Conservation (phyloP, 257 asterid genomes). For the Rhazya stricta region DNA sequence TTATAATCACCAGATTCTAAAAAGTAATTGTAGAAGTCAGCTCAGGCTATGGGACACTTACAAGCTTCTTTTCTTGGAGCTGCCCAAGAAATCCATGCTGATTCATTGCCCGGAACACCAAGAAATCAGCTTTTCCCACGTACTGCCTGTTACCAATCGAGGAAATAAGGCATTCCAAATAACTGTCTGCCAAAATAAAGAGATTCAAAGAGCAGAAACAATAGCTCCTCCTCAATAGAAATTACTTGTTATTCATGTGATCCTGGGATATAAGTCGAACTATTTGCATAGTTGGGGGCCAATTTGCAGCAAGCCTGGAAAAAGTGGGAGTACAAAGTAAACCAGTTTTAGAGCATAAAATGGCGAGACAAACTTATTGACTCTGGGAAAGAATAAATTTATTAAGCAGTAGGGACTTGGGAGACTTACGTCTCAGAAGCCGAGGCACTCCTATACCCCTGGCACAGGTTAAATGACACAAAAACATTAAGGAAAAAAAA, state of each 20-base stretch:
- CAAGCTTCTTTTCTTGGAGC: constrained; percentile 89
- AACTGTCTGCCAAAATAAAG: constrained; percentile 6
- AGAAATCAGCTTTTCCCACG: constrained; percentile 77
- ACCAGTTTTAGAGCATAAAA: not conserved
- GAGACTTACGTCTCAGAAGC: constrained; percentile 79
- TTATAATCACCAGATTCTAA: not conserved
- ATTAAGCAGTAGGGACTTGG: constrained; percentile 22
- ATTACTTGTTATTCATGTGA: constrained; percentile 90
- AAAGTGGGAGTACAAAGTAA: constrained; percentile 3
- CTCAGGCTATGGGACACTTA: constrained; percentile 39
- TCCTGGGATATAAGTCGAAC: constrained; percentile 77
- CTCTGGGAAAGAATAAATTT: not conserved
- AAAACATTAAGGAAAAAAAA: constrained; percentile 5
- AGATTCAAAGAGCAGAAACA: constrained; percentile 17
- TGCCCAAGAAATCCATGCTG: constrained; percentile 84
- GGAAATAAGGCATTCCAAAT: not conserved
- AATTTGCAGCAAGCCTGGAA: constrained; percentile 85
- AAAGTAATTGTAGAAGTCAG: not conserved
- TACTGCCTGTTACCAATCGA: constrained; percentile 47
- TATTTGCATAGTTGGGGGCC: constrained; percentile 88
- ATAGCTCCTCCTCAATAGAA: constrained; percentile 11
- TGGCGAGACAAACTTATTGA: not conserved
- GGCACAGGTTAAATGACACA: constrained; percentile 31
- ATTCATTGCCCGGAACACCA: constrained; percentile 89
- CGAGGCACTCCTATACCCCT: constrained; percentile 86